Evolutionary conservation across 1,139 yeast genomes (phyloP).

Genomic region (Groenewaldozyma auringiensis): DNA sequence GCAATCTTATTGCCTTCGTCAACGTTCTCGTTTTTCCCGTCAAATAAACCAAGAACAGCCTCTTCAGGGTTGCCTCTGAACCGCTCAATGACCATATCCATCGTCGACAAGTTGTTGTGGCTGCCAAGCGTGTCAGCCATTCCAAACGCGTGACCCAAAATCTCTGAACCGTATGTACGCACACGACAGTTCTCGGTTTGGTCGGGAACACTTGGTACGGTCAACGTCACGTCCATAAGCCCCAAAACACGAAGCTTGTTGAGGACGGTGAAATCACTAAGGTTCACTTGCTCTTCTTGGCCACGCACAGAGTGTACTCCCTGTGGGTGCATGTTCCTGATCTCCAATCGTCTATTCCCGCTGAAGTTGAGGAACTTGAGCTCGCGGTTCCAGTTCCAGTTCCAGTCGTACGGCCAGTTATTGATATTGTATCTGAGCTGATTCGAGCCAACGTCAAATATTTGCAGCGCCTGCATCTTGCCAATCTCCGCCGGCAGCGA

Average conservation of each 20-base stretch:
- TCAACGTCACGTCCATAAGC: conserved; percentile 88
- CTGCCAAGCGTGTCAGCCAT: conserved; percentile 82
- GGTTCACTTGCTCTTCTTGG: conserved; percentile 35
- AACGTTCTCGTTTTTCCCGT: conserved; percentile 57
- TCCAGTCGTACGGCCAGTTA: conserved; percentile 96
- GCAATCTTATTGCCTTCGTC: conserved; percentile 52
- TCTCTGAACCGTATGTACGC: conserved; percentile 83
- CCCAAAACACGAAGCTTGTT: conserved; percentile 71
- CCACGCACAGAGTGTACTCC: conserved; percentile 20
- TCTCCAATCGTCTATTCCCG: conserved; percentile 87
- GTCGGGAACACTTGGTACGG: conserved; percentile 78
- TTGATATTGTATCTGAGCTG: conserved; percentile 85
- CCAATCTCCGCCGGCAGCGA: conserved; percentile 87
- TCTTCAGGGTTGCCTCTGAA: conserved; percentile 75
- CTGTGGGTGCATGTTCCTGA: conserved; percentile 52
- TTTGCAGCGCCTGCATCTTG: conserved; percentile 53
- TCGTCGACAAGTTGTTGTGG: conserved; percentile 56
- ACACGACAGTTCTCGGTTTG: conserved; percentile 78
- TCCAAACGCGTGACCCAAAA: conserved; percentile 77
- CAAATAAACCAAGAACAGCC: conserved; percentile 74
- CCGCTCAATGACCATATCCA: conserved; percentile 83
- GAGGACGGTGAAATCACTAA: conserved; percentile 72
- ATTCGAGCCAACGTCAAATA: conserved; percentile 88
- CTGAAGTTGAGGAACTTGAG: conserved; percentile 79
- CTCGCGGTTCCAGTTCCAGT: conserved; percentile 82